Conservation (phyloP, 371 early-diverging fungal genomes). For the Parasitella parasitica region DNA sequence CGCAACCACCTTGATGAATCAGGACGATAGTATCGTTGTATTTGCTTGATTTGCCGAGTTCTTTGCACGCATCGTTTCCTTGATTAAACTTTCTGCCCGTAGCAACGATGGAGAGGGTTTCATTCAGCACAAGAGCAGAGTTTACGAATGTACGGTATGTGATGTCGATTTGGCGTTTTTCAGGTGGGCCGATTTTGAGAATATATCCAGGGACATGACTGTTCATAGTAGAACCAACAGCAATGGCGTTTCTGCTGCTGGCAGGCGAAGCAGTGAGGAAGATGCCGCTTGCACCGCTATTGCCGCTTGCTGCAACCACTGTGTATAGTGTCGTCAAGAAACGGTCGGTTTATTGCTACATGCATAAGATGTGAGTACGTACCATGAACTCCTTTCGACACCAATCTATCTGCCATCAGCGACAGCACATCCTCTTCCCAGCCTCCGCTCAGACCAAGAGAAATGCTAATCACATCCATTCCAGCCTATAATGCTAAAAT, state of each 20-base stretch:
- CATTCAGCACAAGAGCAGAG: neutral
- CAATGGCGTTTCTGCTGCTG: slow-evolving; percentile 51
- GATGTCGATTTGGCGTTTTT: neutral
- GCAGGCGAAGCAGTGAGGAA: slow-evolving; percentile 61
- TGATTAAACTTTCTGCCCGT: slow-evolving; percentile 13
- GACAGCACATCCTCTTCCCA: slow-evolving; percentile 37
- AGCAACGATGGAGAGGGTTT: slow-evolving; percentile 3
- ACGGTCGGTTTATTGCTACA: too few species aligned
- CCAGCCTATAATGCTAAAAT: slow-evolving; percentile 18
- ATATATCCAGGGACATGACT: slow-evolving; percentile 24
- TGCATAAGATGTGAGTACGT: too few species aligned
- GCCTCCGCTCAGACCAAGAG: slow-evolving; percentile 24
- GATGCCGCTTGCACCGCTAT: slow-evolving; percentile 65
- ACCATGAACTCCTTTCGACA: slow-evolving; percentile 35
- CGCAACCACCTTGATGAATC: slow-evolving; percentile 51
- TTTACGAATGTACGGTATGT: slow-evolving; percentile 29
- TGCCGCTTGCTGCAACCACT: slow-evolving; percentile 63
- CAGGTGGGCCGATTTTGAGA: neutral
- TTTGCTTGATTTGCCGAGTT: neutral
- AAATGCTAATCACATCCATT: slow-evolving; percentile 27
- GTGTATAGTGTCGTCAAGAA: too few species aligned
- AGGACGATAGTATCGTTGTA: slow-evolving; percentile 30
- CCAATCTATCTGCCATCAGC: slow-evolving; percentile 33
- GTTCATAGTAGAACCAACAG: slow-evolving; percentile 68
- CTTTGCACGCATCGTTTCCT: slow-evolving; percentile 12